Conservation (phyloP, 2,329 filamentous ascomycete genomes). For the Fusarium solani-melongenae region DNA sequence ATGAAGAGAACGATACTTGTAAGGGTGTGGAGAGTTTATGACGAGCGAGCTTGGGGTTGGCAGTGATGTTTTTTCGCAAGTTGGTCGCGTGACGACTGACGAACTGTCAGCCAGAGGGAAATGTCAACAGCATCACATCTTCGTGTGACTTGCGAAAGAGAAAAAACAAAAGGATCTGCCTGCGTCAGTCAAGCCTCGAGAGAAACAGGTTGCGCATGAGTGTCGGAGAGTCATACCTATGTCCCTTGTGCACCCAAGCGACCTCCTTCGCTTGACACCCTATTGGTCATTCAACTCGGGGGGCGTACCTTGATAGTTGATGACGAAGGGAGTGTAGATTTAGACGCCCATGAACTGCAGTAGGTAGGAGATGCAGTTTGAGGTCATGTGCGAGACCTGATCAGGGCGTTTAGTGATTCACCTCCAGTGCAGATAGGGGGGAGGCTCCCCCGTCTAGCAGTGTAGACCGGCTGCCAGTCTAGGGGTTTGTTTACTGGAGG, state of each 20-base stretch:
- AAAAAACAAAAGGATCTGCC: not conserved
- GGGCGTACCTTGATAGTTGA: not conserved
- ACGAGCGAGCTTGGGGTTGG: not conserved
- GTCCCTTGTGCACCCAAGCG: not conserved
- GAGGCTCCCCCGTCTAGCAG: not conserved
- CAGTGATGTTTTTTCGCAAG: not conserved
- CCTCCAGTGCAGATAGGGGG: not conserved
- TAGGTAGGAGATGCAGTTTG: not conserved
- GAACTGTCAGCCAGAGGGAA: not conserved
- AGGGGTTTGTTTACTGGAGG: not conserved
- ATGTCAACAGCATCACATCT: not conserved
- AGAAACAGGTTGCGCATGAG: not conserved
- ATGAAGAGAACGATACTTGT: not conserved
- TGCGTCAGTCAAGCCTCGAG: not conserved
- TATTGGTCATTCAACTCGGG: not conserved
- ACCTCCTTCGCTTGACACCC: not conserved
- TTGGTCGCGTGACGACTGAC: not conserved
- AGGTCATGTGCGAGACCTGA: not conserved
- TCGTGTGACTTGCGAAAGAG: not conserved
- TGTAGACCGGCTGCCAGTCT: not conserved
- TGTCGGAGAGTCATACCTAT: not conserved
- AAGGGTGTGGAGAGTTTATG: not conserved
- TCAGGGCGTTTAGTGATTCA: not conserved
- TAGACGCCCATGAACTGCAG: not conserved
- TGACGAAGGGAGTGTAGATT: not conserved